These are phyloP conservation scores for Collybiopsis confluens DNA, from an alignment of 768 basidiomycete species.

Conservation along the genomic window DNA sequence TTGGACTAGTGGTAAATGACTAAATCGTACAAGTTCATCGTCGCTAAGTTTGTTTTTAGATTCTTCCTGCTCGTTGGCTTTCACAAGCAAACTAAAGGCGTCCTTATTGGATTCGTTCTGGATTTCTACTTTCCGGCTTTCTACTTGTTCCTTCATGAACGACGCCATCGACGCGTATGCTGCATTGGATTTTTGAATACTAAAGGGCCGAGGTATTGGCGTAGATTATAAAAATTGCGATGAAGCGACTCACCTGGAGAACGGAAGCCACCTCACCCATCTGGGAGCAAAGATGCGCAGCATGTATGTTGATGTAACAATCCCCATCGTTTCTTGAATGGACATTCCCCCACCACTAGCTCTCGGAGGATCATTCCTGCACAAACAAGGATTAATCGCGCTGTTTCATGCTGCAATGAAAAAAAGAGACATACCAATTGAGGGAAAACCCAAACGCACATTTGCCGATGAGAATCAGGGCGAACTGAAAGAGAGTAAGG, in stretches of 20 bases:
- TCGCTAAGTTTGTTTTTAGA: conserved; percentile 36
- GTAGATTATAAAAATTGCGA: too few species aligned
- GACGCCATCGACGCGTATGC: conserved; percentile 26
- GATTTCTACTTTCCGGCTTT: conserved; percentile 27
- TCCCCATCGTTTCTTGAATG: conserved; percentile 31
- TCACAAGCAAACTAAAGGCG: conserved; percentile 39
- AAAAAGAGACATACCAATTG: not conserved
- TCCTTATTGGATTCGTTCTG: conserved; percentile 20
- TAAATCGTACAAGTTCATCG: conserved; percentile 33
- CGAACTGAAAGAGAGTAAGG: conserved; percentile 25
- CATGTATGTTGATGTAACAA: conserved; percentile 26
- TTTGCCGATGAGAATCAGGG: conserved; percentile 38
- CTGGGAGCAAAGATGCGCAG: conserved; percentile 26
- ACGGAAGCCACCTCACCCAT: conserved; percentile 34
- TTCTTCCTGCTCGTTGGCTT: conserved; percentile 41
- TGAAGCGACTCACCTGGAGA: conserved; percentile 24
- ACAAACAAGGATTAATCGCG: conserved; percentile 13
- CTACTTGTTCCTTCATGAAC: conserved; percentile 37
- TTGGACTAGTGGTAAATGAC: not conserved
- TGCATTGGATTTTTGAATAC: conserved; percentile 22
- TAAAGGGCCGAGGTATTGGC: conserved; percentile 5
- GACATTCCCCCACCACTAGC: conserved; percentile 33
- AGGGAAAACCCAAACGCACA: conserved; percentile 37
- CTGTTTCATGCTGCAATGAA: conserved; percentile 8
- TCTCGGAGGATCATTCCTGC: conserved; percentile 29